Evolutionary conservation across 495 filamentous ascomycete genomes (phyloP).

Genomic region (Annulohypoxylon bovei): DNA sequence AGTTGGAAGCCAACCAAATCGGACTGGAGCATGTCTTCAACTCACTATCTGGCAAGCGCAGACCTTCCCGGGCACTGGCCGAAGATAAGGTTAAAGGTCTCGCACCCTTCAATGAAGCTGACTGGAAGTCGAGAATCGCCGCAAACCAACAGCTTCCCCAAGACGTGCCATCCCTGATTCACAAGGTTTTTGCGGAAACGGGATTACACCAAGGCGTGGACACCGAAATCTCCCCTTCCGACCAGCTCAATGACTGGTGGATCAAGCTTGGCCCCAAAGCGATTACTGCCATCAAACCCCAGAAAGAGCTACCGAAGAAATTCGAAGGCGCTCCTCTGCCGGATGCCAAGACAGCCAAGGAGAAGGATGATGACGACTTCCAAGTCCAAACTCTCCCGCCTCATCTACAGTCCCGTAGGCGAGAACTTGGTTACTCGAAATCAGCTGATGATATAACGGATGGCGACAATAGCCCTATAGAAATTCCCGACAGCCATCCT

Average conservation of each 20-base stretch:
- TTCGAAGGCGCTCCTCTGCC: background rate
- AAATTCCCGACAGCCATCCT: slow-evolving; percentile 29
- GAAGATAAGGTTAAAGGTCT: slow-evolving; percentile 66
- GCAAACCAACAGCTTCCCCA: slow-evolving; percentile 42
- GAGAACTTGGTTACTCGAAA: background rate
- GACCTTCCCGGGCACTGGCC: slow-evolving; percentile 53
- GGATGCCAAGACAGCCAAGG: slow-evolving; percentile 4
- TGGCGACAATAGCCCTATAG: slow-evolving; percentile 41
- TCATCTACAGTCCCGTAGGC: slow-evolving; percentile 34
- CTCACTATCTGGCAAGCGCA: slow-evolving; percentile 64
- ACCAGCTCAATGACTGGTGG: slow-evolving; percentile 60
- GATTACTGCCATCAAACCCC: slow-evolving; percentile 15
- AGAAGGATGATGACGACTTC: slow-evolving; percentile 58
- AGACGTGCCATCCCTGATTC: slow-evolving; percentile 50
- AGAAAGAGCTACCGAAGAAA: slow-evolving; percentile 15
- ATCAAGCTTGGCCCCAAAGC: slow-evolving; percentile 48
- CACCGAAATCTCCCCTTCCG: slow-evolving; percentile 45
- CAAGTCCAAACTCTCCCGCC: slow-evolving; percentile 63
- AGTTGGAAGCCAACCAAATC: slow-evolving; percentile 73
- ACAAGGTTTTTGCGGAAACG: slow-evolving; percentile 47
- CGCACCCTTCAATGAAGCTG: slow-evolving; percentile 58
- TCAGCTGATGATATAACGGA: slow-evolving; percentile 51
- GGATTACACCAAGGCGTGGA: slow-evolving; percentile 42
- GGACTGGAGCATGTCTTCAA: slow-evolving; percentile 78
- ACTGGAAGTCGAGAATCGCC: slow-evolving; percentile 55